Evolutionary conservation across 2,329 filamentous ascomycete genomes (phyloP), one percentile per base, ranked within the genome.

Genomic region (Penicillium sp.): DNA sequence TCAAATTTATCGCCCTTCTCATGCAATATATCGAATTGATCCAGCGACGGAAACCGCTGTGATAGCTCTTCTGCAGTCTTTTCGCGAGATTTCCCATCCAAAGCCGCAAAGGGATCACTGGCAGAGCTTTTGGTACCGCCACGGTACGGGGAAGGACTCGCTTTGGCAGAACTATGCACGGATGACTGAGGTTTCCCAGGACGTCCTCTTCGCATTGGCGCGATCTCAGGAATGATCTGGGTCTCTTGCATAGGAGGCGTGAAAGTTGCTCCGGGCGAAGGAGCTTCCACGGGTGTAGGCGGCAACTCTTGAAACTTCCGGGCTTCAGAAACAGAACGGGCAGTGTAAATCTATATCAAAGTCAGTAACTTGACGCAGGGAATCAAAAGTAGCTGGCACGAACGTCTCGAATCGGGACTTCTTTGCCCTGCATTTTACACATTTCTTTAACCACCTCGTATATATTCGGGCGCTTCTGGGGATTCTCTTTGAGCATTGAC

Each of bases 11-110:
- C 72, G 3, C 87, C 86, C 51, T 87, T 81, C 52, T 97, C 89
- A 57, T 95, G 89, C 36, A 96, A 73, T 14, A 98, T 74, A 3
- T 91, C 85, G 63, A 98, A 98, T 57, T 97, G 88, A 60, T 97
- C 90, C 20, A 98, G 75, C 5, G 88, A 90, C 0, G 93, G 93
- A 57, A 96, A 98, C 42, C 86, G 81, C 23, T 82, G 78, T 0
- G 91, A 89, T 22, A 96, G 74, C 61, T 97, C 91, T 56, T 97
- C 93, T 2, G 76, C 74, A 18, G 60, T 55, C 37, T 79, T 77
- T 6, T 73, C 73, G 20, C 74, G 56, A 27, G 77, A 72, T 46
- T 79, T 83, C 2, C 85, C 79, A 65, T 98, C 93, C 22, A 98
- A 77, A 0, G 88, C 89, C 14, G 89, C 89, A 65, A 97, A 98